Evolutionary conservation across 805 yeast genomes (phyloP), one percentile per base, ranked within the genome.

Genomic region (Cyberlindnera petersonii): DNA sequence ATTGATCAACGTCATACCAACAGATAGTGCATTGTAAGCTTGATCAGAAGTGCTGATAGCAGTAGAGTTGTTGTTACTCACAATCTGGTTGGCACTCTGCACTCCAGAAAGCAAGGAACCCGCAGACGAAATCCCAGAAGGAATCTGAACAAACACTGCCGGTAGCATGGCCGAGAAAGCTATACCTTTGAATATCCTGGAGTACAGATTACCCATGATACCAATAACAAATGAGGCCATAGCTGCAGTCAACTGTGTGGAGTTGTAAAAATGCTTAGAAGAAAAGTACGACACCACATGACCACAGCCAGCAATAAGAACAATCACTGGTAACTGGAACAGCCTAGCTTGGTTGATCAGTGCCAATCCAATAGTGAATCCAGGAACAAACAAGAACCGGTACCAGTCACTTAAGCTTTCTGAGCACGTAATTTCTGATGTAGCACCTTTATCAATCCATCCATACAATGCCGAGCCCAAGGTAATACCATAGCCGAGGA

Each of bases 131-230:
- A 91, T 79, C 59, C 97, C 97, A 1, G 91, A 80, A 5, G 98
- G 98, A 31, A 89, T 97, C 59, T 84, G 93, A 4, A 87, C 95
- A 56, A 89, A 89, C 33, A 89, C 86, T 0, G 93, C 98, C 0
- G 98, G 98, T 38, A 89, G 64, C 96, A 89, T 91, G 7, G 96
- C 93, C 17, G 95, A 82, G 22, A 89, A 94, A 0, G 98, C 96
- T 65, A 91, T 76, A 2, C 96, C 95, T 58, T 82, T 85, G 52
- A 89, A 82, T 9, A 89, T 57, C 55, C 98, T 75, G 0, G 96
- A 85, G 60, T 89, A 91, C 37, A 86, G 64, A 55, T 91, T 89
- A 28, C 96, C 95, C 55, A 86, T 59, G 16, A 91, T 67, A 2
- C 98, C 98, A 52, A 91, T 82, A 15, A 85, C 79, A 55, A 91